Evolutionary conservation across 768 basidiomycete genomes (phyloP), one percentile per base, ranked within the genome.

Genomic region (Mycena kentingensis): DNA sequence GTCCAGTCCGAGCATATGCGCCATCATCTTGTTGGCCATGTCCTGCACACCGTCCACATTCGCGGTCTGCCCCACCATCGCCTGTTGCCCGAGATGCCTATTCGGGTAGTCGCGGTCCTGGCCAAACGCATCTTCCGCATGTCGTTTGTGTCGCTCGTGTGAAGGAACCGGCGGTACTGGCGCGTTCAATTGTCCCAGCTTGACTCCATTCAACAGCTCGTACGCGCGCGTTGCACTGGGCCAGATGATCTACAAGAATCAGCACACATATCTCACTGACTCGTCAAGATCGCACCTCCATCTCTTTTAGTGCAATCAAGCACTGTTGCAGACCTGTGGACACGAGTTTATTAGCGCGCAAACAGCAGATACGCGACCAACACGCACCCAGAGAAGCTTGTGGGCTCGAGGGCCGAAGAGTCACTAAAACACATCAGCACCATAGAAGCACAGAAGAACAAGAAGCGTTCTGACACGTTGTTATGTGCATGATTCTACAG

Each of bases 401-500:
- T 3, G 87, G 74, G 62, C 85, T 84, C 34, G 81, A 78, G 18
- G 89, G 85, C n/a, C 81, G 80, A 50, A 88, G 71, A 6, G 81
- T 84, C 65, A 91, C 89, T 91, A 58, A 5, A 45, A 50, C 31
- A 41, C 32, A 63, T 48, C 25, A 50, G 41, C 24, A 62, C 38
- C 49, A 54, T 47, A 60, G n/a, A 55, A 55, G 24, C 19, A 46
- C 25, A 18, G 18, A 49, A 47, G 46, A 26, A 28, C 27, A 46
- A 41, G 5, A 6, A 41, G 27, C 7, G 46, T 68, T 49, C 84
- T 55, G 67, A 88, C 89, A 63, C 16, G 87, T 87, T 59, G 88
- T 71, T 36, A 89, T 79, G 62, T 91, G 88, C 88, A 90, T 88
- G 60, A 90, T 86, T 25, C 89, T 90, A 63, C 19, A 50, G 38